Conservation (phyloP, 768 basidiomycete genomes). For the Porpolomopsis calyptriformis region DNA sequence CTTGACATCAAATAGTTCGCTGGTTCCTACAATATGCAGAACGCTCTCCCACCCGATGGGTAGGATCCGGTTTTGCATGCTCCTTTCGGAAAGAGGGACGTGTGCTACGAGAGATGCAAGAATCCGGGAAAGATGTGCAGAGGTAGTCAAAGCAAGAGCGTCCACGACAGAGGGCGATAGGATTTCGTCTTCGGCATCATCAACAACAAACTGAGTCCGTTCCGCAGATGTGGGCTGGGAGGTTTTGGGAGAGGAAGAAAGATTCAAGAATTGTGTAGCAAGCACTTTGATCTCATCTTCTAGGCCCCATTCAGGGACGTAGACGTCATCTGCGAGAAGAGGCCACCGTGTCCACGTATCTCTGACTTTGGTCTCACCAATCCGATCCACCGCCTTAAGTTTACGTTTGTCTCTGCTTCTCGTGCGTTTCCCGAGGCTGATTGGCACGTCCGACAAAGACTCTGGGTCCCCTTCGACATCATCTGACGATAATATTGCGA, state of each 20-base stretch:
- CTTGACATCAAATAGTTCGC: slow-evolving; percentile 27
- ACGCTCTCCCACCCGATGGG: slow-evolving; percentile 57
- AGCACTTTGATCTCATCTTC: slow-evolving; percentile 56
- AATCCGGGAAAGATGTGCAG: slow-evolving; percentile 38
- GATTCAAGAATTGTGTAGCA: slow-evolving; percentile 26
- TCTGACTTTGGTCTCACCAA: slow-evolving; percentile 13
- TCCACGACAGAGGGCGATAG: slow-evolving; percentile 8
- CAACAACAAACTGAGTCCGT: slow-evolving; percentile 17
- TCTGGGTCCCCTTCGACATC: not conserved
- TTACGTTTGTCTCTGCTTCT: not conserved
- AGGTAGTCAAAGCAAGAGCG: slow-evolving; percentile 19
- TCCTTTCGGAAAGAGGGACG: slow-evolving; percentile 42
- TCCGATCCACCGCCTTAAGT: not conserved
- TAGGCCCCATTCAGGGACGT: slow-evolving; percentile 58
- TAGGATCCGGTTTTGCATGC: slow-evolving; percentile 54
- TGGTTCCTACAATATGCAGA: slow-evolving; percentile 38
- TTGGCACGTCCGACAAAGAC: not conserved
- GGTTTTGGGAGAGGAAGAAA: slow-evolving; percentile 6
- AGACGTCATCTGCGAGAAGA: slow-evolving; percentile 47
- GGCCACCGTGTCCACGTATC: slow-evolving; percentile 75
- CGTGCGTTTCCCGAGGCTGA: not conserved
- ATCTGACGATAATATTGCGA: not conserved
- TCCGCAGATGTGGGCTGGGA: slow-evolving; percentile 1
- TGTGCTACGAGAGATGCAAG: slow-evolving; percentile 46
- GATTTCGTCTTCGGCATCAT: slow-evolving; percentile 9